A percentile compares a stretch with the other conserved stretches of the same genome.
Evolutionary conservation across 1,139 yeast genomes (phyloP).

Genomic region (Kurtzmaniella quercitrusa): DNA sequence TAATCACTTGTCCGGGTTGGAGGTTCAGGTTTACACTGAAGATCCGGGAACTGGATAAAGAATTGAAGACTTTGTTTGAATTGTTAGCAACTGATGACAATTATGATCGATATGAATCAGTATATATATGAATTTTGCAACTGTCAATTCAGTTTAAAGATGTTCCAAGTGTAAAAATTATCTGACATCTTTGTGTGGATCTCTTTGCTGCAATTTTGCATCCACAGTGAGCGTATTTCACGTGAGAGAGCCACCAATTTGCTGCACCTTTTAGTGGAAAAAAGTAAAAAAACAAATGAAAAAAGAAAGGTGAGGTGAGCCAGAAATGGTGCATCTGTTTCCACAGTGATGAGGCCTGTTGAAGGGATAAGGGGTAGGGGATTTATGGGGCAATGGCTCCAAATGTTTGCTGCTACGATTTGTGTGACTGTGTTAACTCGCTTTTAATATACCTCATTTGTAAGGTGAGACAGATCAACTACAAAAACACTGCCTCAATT

Average conservation of each 20-base stretch:
- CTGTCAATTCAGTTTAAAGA: not conserved
- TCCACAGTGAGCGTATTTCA: constrained; percentile 18
- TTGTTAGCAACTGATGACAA: not conserved
- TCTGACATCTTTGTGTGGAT: not conserved
- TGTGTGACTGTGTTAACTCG: too few species aligned
- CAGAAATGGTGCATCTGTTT: not conserved
- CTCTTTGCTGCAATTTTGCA: constrained; percentile 6
- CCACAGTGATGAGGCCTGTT: not conserved
- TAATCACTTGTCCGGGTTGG: not conserved
- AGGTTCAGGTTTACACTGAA: not conserved
- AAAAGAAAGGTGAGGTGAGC: not conserved
- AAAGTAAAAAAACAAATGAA: not conserved
- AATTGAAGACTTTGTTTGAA: not conserved
- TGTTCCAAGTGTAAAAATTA: not conserved
- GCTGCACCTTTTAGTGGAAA: not conserved
- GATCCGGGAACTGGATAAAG: not conserved
- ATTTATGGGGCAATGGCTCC: too few species aligned
- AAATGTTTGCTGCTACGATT: too few species aligned
- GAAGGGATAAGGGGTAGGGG: too few species aligned
- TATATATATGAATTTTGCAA: not conserved
- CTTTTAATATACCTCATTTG: too few species aligned
- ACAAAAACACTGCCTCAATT: too few species aligned
- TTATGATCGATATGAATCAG: not conserved
- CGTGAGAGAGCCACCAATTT: constrained; percentile 6
- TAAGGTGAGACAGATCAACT: too few species aligned